Base-by-base conservation (phyloP, 2,329 filamentous ascomycete genomes). In the Ophiostoma sp. region DNA sequence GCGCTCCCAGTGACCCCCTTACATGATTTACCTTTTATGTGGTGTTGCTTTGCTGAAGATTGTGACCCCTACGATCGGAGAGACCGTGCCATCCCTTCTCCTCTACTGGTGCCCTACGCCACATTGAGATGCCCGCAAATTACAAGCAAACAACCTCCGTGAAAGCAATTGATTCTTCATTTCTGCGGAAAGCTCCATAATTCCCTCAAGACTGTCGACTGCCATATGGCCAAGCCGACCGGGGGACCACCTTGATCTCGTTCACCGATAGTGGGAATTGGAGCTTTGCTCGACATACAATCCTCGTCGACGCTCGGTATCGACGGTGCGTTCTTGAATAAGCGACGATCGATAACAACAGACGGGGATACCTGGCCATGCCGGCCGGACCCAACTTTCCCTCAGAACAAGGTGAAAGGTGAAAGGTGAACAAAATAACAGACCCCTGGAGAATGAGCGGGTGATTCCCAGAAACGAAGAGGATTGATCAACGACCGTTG, bases 61-160 rank as follows among this genome's bases (percentile, higher is more conserved):
- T 63, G 33, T 39, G 31, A 19, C 15, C 55, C 55, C 33, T 42
- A 22, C 33, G 33, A 42, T 28, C 68, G 68, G 68, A 17, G n/a
- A 57, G 68, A 59, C 68, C 68, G 68, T 70, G 68, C 68, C 68
- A 70, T 57, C 68, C 68, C 50, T 57, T 57, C 68, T 52, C 45
- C 1, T 50, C 15, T 28, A 25, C 15, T 6, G 64, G 17, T 33
- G 33, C 33, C 59, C 33, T 63, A 63, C 33, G 9, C 57, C 19
- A 31, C 33, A 39, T 63, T 63, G 17, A 42, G 33, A 45, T 66
- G 61, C 6, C 22, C 11, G n/a, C 61, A 66, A 66, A 25, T 45
- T 63, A 22, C 19, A 17, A 39, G 31, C 11, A 63, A 63, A 59
- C 28, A 63, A 42, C 42, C 3, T 7, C 22, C 55, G 25, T 31